A percentile compares a stretch with the other conserved stretches of the same genome.
Evolutionary conservation across 2,329 filamentous ascomycete genomes (phyloP).

Genomic region (Macroventuria anomochaeta): DNA sequence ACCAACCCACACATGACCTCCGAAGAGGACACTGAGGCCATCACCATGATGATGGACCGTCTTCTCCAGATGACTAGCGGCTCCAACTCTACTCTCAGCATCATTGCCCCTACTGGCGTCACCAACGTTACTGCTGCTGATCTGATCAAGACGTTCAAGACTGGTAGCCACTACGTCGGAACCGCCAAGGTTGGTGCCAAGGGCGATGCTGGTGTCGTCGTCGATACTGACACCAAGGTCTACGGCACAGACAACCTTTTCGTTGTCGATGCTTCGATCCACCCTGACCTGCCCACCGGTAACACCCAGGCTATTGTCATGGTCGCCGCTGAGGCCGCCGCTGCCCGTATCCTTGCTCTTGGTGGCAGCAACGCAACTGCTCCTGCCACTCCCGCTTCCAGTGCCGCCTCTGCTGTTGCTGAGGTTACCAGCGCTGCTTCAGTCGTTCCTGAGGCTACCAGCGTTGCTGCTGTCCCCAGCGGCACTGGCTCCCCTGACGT

Average conservation of each 20-base stretch:
- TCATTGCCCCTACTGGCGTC: slow-evolving; percentile 46
- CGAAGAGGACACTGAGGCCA: slow-evolving; percentile 48
- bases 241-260: slow-evolving; percentile 53
- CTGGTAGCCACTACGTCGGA: slow-evolving; percentile 53
- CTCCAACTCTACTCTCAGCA: slow-evolving; percentile 37
- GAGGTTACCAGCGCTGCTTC: slow-evolving; percentile 12
- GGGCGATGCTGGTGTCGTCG: slow-evolving; percentile 52
- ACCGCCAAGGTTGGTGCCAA: slow-evolving; percentile 62
- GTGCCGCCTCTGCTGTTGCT: slow-evolving; percentile 5
- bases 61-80: slow-evolving; percentile 47
- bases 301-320: slow-evolving; percentile 73
- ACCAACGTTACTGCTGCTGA: slow-evolving; percentile 51
- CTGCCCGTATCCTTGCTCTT: slow-evolving; percentile 58
- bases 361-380: slow-evolving; percentile 29
- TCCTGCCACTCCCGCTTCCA: not conserved
- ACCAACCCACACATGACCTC: slow-evolving; percentile 61
- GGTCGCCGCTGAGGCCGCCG: slow-evolving; percentile 67
- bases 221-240: slow-evolving; percentile 50
- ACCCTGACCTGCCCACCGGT: slow-evolving; percentile 71
- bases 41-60: slow-evolving; percentile 56
- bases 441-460: slow-evolving; percentile 13
- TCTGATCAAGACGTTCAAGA: slow-evolving; percentile 42
- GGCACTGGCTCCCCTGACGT: not conserved
- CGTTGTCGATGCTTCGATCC: slow-evolving; percentile 58
- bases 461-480: slow-evolving; percentile 3